Conservation (phyloP, 2,329 filamentous ascomycete genomes). For the Hypocreales sp. region DNA sequence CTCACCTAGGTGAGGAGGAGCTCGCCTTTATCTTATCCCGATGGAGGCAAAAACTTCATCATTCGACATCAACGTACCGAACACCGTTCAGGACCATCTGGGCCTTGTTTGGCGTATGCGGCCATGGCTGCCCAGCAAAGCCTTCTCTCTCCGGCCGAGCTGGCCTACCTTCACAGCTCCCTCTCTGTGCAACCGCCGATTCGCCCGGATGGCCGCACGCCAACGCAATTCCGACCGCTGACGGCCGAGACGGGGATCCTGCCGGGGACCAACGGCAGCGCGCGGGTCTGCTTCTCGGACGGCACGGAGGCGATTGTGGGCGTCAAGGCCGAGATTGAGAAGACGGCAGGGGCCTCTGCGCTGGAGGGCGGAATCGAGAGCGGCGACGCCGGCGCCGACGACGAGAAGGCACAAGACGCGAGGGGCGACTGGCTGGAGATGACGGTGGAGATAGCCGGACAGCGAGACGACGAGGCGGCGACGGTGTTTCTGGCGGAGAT, state of each 20-base stretch:
- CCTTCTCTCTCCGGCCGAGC: conserved; percentile 85
- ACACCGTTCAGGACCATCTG: too few relatives aligned
- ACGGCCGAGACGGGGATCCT: conserved; percentile 83
- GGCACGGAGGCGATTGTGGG: conserved; percentile 93
- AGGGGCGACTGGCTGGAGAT: conserved; percentile 71
- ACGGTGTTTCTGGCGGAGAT: conserved; percentile 80
- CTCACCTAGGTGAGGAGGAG: too few relatives aligned
- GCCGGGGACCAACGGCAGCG: conserved; percentile 80
- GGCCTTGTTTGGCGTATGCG: too few relatives aligned
- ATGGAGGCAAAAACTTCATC: too few relatives aligned
- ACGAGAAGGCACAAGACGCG: conserved; percentile 25
- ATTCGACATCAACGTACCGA: too few relatives aligned
- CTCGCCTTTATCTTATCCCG: too few relatives aligned
- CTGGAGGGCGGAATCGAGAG: too few relatives aligned
- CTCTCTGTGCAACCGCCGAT: conserved; percentile 71
- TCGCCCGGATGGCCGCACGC: conserved; percentile 69
- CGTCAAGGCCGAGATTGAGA: conserved; percentile 87
- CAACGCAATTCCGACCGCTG: conserved; percentile 80
- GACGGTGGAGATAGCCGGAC: conserved; percentile 79
- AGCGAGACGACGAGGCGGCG: conserved; percentile 78
- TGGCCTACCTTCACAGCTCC: conserved; percentile 84
- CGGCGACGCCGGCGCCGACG: conserved; percentile 20
- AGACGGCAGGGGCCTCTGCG: conserved; percentile 33
- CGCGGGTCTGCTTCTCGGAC: conserved; percentile 85
- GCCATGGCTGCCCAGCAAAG: conserved; percentile 53